Percentiles rank a stretch among this genome's conserved stretches.
phyloP scores from a whole-genome alignment of 1,139 yeast species.

The Zygoascus hellenicus region DNA sequence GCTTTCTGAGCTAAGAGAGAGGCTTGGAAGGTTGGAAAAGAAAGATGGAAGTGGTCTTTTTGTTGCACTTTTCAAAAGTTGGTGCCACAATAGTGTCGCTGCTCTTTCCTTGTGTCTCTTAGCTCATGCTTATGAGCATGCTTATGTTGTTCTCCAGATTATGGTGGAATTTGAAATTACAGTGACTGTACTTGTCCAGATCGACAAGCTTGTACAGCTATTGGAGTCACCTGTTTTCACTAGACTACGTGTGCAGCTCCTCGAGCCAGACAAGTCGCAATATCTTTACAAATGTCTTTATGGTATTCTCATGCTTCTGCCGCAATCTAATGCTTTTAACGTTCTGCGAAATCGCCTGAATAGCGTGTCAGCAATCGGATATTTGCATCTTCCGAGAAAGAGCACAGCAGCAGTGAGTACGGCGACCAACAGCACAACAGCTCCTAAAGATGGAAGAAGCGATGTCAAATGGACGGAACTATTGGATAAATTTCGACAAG shows the following conservation, averaged over 20 bases:
- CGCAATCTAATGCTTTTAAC: conserved; percentile 90
- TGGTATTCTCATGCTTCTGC: conserved; percentile 89
- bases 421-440: conserved; percentile 8
- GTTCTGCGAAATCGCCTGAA: conserved; percentile 71
- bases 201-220: conserved; percentile 74
- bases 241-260: conserved; percentile 73
- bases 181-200: conserved; percentile 64
- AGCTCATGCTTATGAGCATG: conserved; percentile 85
- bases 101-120: conserved; percentile 79
- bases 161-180: conserved; percentile 72
- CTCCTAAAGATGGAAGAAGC: conserved; percentile 1
- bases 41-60: conserved; percentile 69
- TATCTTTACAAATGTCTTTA: conserved; percentile 80
- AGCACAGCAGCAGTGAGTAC: conserved; percentile 10
- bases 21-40: conserved; percentile 48
- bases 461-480: conserved; percentile 47
- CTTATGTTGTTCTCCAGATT: conserved; percentile 70
- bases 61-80: conserved; percentile 72
- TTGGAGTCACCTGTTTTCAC: conserved; percentile 88
- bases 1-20: conserved; percentile 59
- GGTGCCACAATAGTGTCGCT: conserved; percentile 92
- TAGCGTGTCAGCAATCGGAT: conserved; percentile 43
- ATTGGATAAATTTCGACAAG: conserved; percentile 53
- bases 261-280: conserved; percentile 83
- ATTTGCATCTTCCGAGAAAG: conserved; percentile 28